phyloP scores from a whole-genome alignment of 805 yeast genomes.

The Monosporozyma siamensis region DNA sequence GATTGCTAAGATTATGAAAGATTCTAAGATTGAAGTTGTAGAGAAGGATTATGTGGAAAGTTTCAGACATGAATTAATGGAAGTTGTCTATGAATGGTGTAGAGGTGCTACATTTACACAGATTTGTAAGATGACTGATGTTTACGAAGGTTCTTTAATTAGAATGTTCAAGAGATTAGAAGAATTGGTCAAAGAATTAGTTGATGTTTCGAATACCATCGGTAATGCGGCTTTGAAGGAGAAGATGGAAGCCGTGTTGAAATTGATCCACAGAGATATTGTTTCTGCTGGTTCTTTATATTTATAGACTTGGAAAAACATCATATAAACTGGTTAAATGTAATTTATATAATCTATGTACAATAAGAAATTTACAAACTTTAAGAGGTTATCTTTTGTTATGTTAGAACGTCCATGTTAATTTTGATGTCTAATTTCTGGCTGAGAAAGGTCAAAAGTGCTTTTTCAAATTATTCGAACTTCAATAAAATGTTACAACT shows the following conservation, averaged over 20 bases:
- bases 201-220: slow-evolving; percentile 85
- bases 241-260: slow-evolving; percentile 81
- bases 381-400: too few relatives aligned
- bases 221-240: slow-evolving; percentile 81
- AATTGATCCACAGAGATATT: slow-evolving; percentile 86
- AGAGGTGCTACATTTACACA: slow-evolving; percentile 93
- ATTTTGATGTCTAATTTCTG: too few relatives aligned
- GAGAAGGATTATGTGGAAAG: slow-evolving; percentile 90
- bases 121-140: slow-evolving; percentile 97
- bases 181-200: slow-evolving; percentile 84
- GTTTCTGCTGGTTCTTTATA: slow-evolving; percentile 95
- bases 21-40: slow-evolving; percentile 79
- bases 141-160: slow-evolving; percentile 91
- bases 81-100: slow-evolving; percentile 94
- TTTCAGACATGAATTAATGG: slow-evolving; percentile 92
- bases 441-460: too few relatives aligned
- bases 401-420: too few relatives aligned
- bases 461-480: too few relatives aligned
- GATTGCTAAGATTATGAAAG: slow-evolving; percentile 82
- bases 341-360: not conserved
- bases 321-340: too few relatives aligned
- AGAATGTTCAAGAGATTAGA: slow-evolving; percentile 92
- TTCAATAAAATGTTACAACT: too few relatives aligned
- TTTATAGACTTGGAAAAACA: slow-evolving; percentile 22
- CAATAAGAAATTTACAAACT: too few relatives aligned